Evolutionary conservation across 2,329 filamentous ascomycete species (phyloP).

Genomic region (Pseudogymnoascus sp.): DNA sequence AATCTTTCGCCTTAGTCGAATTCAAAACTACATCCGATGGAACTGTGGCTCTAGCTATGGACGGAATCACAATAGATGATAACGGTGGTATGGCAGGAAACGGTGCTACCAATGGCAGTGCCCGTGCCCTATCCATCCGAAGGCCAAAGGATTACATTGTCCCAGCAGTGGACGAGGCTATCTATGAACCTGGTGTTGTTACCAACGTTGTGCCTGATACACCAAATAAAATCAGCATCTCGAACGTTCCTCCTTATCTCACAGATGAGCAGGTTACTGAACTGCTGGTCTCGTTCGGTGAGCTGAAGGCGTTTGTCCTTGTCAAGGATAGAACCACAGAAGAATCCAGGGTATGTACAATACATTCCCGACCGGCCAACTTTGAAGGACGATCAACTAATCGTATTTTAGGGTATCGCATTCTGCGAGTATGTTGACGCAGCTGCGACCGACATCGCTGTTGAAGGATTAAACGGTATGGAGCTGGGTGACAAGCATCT

Average conservation of each 20-base stretch:
- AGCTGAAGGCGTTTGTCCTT: conserved; percentile 83
- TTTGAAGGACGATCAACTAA: conserved; percentile 24
- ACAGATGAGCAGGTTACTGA: conserved; percentile 88
- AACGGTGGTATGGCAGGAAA: conserved; percentile 27
- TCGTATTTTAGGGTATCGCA: conserved; percentile 64
- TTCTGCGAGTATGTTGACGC: conserved; percentile 92
- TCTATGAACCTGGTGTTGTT: conserved; percentile 67
- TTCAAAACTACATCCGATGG: conserved; percentile 83
- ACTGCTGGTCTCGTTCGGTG: conserved; percentile 81
- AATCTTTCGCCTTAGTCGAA: conserved; percentile 76
- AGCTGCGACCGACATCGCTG: conserved; percentile 67
- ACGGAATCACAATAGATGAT: conserved; percentile 81
- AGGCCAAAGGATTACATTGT: conserved; percentile 97
- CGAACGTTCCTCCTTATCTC: conserved; percentile 81
- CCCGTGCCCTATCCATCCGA: conserved; percentile 61
- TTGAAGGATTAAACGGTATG: conserved; percentile 89
- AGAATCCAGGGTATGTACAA: conserved; percentile 67
- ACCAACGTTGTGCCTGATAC: conserved; percentile 81
- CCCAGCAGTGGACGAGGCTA: conserved; percentile 66
- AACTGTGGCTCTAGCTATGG: conserved; percentile 81
- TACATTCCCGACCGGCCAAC: conserved; percentile 3
- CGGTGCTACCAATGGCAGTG: conserved; percentile 32
- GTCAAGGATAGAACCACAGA: conserved; percentile 81
- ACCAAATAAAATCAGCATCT: conserved; percentile 88
- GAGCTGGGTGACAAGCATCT: conserved; percentile 80